Percentiles rank a stretch among this genome's conserved stretches.
These are phyloP conservation scores for Bolboschoenus planiculmis DNA, from an alignment of 176 grass and related monocot genomes.

Conservation along the genomic window DNA sequence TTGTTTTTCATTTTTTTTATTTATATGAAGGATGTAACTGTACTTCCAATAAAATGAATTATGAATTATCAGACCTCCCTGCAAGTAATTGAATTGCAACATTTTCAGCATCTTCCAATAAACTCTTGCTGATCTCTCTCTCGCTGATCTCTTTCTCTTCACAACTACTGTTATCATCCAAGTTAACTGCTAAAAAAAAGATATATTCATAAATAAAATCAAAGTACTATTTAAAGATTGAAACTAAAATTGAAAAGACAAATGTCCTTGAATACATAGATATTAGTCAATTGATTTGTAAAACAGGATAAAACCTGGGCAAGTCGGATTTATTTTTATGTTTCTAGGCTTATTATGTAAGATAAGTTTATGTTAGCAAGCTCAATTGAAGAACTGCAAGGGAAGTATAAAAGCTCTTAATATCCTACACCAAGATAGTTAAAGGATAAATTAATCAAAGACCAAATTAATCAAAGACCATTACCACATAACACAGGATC, in stretches of 20 bases:
- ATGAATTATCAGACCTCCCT: conserved; percentile 29
- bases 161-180: conserved; percentile 13
- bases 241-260: background rate
- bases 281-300: background rate
- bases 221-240: background rate
- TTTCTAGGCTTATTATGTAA: background rate
- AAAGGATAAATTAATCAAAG: background rate
- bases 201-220: background rate
- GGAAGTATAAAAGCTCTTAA: background rate
- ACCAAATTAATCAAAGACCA: background rate
- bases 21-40: background rate
- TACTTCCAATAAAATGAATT: conserved; percentile 3
- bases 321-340: no score
- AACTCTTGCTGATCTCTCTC: conserved; percentile 40
- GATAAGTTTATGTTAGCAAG: background rate
- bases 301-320: background rate
- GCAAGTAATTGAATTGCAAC: conserved; percentile 71
- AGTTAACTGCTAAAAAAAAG: background rate
- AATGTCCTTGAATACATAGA: background rate
- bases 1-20: background rate
- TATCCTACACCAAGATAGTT: background rate
- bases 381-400: background rate
- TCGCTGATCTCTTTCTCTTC: conserved; percentile 26
- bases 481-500: background rate
- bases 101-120: conserved; percentile 42